Evolutionary conservation across 1,284 basidiomycete species (phyloP), one percentile per base, ranked within the genome.

Genomic region (Boletellus deceptivus): DNA sequence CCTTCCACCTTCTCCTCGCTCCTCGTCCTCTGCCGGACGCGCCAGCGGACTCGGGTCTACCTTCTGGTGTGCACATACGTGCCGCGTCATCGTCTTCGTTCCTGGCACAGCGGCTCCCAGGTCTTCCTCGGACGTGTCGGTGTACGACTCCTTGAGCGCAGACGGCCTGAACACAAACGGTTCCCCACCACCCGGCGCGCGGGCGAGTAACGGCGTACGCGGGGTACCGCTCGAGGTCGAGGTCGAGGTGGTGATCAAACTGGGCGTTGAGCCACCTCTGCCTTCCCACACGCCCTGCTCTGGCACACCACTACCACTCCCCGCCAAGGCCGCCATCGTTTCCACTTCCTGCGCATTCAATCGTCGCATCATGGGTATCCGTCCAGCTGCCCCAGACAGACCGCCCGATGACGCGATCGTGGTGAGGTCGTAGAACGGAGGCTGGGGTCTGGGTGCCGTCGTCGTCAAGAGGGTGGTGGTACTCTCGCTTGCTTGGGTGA

Each of bases 261-360:
- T 69, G 3, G 65, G 61, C 7, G 61, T 69, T 37, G 67, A 69
- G 20, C 46, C 43, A 1, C 42, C 43, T 3, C 22, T 46, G 3
- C 33, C 27, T 1, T 59, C 46, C 50, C 43, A 50, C 16, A 35
- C 41, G 29, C 24, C 46, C 24, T 20, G 52, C 13, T 37, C 43
- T 9, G 44, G 45, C 3, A 20, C 20, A 8, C 48, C 49, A 10
- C 25, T 33, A 0, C 29, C 29, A 31, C 25, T 25, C 25, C 25
- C 25, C 25, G 6, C 25, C 8, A 4, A 6, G 6, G 29, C 11
- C 10, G 29, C 48, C 4, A 35, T 46, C 41, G 44, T 7, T n/a
- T 48, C 47, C 14, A 25, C 46, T 24, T 45, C 61, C 27, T 54
- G 61, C 8, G 45, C 50, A 34, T 48, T 56, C 36, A 64, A 8